A percentile compares a stretch with the other conserved stretches of the same genome.
phyloP scores from a whole-genome alignment of 768 basidiomycete species.

The Hericium erinaceus region DNA sequence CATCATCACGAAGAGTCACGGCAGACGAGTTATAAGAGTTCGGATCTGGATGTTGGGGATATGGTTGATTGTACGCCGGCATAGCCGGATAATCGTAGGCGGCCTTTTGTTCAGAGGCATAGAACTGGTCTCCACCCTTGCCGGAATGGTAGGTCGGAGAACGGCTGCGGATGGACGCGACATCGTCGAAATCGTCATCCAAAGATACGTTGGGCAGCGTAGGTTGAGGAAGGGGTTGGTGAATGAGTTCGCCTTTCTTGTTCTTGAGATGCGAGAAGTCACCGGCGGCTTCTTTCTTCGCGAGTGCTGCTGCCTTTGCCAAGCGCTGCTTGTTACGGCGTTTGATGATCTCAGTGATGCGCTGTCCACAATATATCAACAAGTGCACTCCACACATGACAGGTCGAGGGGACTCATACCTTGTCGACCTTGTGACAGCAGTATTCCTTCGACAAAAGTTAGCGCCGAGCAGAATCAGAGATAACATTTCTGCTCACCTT shows the following conservation, averaged over 20 bases:
- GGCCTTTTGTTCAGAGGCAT: constrained; percentile 40
- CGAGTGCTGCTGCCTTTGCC: constrained; percentile 69
- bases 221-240: constrained; percentile 81
- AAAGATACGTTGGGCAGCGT: constrained; percentile 90
- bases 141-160: constrained; percentile 38
- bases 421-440: constrained; percentile 99
- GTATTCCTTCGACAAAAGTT: constrained; percentile 57
- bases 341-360: constrained; percentile 89
- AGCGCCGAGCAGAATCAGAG: constrained; percentile 3
- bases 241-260: constrained; percentile 79
- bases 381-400: background rate
- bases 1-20: constrained; percentile 46
- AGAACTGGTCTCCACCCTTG: constrained; percentile 37
- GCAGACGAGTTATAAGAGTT: constrained; percentile 48
- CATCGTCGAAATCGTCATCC: constrained; percentile 61
- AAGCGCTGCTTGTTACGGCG: constrained; percentile 82
- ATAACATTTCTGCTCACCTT: constrained; percentile 47
- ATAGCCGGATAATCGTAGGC: constrained; percentile 54
- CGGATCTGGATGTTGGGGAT: constrained; percentile 44
- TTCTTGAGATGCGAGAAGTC: constrained; percentile 89
- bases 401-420: constrained; percentile 31
- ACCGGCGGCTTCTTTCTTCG: constrained; percentile 85
- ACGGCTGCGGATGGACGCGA: constrained; percentile 45
- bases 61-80: constrained; percentile 64
- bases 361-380: constrained; percentile 33